Evolutionary conservation across 139 green algal species (phyloP), one percentile per base, ranked within the genome.

Genomic region (Closterium sp.): DNA sequence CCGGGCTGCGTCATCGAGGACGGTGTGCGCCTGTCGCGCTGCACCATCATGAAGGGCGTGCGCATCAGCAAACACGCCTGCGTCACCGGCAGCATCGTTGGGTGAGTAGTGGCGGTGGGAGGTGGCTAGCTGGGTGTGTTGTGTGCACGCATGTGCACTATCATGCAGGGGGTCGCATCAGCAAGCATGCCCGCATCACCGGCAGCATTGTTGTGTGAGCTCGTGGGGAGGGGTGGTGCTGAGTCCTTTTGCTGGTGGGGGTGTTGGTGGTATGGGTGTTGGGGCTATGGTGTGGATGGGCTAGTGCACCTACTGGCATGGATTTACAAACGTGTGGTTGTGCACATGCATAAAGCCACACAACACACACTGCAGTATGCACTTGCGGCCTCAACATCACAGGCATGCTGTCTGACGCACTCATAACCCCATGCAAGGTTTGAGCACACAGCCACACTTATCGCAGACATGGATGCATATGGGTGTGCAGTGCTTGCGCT

Each of bases 1-100:
- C 89, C 92, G 10, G 96, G 95, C 85, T 98, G 96, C 87, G 96
- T 97, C 4, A 98, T 99, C 34, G 98, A 96, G 31, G 93, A 97
- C 88, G 98, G 98, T 85, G 98, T 99, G 92, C 95, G 98, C 21
- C 69, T 94, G 21, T 90, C 89, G 33, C 83, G 89, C 19, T 94
- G 91, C 89, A 93, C 91, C 31, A 94, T 94, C 30, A 32, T 94
- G 31, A 88, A 88, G 32, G 91, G 91, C 31, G 91, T 94, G n/a
- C 89, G 88, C 32, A 90, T 98, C 87, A 96, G 97, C 86, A 95
- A 97, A 85, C 96, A 95, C 86, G 92, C 96, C 25, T 95, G 97
- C 84, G 94, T 99, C 33, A 94, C 96, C 31, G 96, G 97, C 88
- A 96, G 93, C 95, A 99, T 99, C 85, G 93, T 99, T 19, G 98